Base-by-base conservation (phyloP, 2,329 filamentous ascomycete genomes). In the Fusarium nodosum region DNA sequence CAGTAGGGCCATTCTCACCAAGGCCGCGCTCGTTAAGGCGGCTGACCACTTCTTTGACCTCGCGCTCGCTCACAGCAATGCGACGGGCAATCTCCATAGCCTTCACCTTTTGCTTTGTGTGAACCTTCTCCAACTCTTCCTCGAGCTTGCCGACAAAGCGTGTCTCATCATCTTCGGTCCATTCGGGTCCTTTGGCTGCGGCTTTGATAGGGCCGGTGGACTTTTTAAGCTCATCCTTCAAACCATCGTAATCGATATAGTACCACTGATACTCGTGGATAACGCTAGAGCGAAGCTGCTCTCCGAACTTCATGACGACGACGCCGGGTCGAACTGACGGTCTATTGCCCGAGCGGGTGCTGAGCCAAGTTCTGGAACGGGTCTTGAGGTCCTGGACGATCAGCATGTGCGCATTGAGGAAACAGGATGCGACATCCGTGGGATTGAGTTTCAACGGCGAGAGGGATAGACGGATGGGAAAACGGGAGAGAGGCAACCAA, bases 231-330 rank as follows among this genome's bases (percentile, higher is more conserved):
- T 93, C 90, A 72, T 87, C 86, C 83, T 99, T 99, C 51, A 99
- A 88, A 71, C 91, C 93, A 79, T 97, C 94, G 83, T 99, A 99
- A 82, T 93, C 92, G 82, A 99, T 97, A 83, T 99, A 99, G 85
- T 97, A 93, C 90, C 94, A 97, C 80, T 94, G 91, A 84, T 97
- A 99, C 83, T 98, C 94, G 85, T 93, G 94, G 82, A 98, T 97
- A 77, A 97, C 88, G 79, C 94, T 97, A 76, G 93, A 95, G 71
- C 93, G 93, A 77, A 99, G 90, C 86, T 99, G 94, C 82, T 97
- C 93, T 79, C 96, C 96, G 86, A 98, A 99, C 86, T 91, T 91
- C 88, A 91, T 91, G 83, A 87, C 83, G 82, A 88, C 78, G 69
- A 84, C 79, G 64, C 86, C 86, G 45, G 85, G 87, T 34, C 78